These are phyloP conservation scores for Xylaria sp. DNA, from an alignment of 2,329 filamentous ascomycete genomes.

Conservation along the genomic window DNA sequence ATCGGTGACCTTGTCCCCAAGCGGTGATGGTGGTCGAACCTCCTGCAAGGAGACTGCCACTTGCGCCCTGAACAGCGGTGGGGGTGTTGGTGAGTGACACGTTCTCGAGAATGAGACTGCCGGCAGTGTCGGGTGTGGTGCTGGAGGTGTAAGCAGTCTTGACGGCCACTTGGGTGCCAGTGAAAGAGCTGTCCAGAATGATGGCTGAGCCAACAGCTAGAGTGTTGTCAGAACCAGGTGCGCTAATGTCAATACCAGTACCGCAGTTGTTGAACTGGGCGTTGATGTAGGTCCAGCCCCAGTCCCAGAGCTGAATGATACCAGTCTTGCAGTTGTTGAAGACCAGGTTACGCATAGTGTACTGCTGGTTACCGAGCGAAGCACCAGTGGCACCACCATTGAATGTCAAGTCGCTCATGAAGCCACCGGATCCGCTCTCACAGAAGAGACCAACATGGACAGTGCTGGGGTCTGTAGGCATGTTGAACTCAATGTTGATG, in stretches of 20 bases:
- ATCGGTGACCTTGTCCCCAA: slow-evolving; percentile 77
- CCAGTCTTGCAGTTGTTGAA: slow-evolving; percentile 73
- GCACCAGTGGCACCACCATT: slow-evolving; percentile 69
- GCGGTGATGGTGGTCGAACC: slow-evolving; percentile 63
- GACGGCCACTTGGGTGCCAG: slow-evolving; percentile 71
- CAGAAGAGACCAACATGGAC: slow-evolving; percentile 51
- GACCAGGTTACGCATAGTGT: slow-evolving; percentile 73
- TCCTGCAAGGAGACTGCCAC: slow-evolving; percentile 65
- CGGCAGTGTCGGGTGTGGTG: slow-evolving; percentile 59
- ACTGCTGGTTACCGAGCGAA: slow-evolving; percentile 75
- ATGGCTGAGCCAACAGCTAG: slow-evolving; percentile 77
- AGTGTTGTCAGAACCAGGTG: slow-evolving; percentile 55
- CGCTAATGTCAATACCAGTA: slow-evolving; percentile 70
- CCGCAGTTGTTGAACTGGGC: slow-evolving; percentile 68
- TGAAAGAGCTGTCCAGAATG: slow-evolving; percentile 75
- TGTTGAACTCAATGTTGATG: slow-evolving; percentile 63
- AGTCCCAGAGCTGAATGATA: slow-evolving; percentile 78
- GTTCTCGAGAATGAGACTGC: slow-evolving; percentile 68
- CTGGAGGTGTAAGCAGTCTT: slow-evolving; percentile 66
- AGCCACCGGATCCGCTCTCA: slow-evolving; percentile 54
- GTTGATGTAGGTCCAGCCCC: slow-evolving; percentile 76
- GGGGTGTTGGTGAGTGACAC: slow-evolving; percentile 53
- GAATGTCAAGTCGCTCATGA: slow-evolving; percentile 70
- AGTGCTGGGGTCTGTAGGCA: slow-evolving; percentile 50
- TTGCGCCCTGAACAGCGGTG: slow-evolving; percentile 54